Evolutionary conservation across 176 grass and related monocot species (phyloP).

Genomic region (Eragrostis nindensis): DNA sequence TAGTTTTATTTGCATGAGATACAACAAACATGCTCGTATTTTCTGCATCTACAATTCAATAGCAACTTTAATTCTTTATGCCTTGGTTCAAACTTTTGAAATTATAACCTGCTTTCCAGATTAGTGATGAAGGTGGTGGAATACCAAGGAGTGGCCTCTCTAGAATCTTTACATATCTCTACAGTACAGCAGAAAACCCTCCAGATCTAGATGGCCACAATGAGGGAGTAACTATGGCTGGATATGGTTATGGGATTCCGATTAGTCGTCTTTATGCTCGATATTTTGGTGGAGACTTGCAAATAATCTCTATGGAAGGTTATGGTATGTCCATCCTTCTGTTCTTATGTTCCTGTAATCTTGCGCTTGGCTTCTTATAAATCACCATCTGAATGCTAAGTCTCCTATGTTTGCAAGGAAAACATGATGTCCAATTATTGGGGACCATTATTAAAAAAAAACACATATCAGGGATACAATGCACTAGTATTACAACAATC

Average conservation of each 20-base stretch:
- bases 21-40: not conserved
- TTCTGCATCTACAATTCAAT: not conserved
- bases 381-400: not conserved
- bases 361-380: constrained; percentile 9
- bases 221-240: constrained; percentile 88
- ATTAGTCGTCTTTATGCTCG: constrained; percentile 94
- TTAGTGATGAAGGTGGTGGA: constrained; percentile 97
- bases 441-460: too few relatives aligned
- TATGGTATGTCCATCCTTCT: constrained; percentile 67
- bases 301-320: constrained; percentile 99
- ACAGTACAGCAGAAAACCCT: constrained; percentile 90
- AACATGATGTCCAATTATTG: not conserved
- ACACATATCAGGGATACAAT: not conserved
- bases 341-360: not conserved
- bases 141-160: constrained; percentile 94
- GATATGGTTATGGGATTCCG: constrained; percentile 88
- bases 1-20: not conserved
- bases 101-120: constrained; percentile 48
- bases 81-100: not conserved
- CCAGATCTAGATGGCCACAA: constrained; percentile 61
- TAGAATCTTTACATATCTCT: constrained; percentile 95
- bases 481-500: not conserved
- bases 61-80: not conserved
- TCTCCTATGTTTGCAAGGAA: not conserved
- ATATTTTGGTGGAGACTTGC: constrained; percentile 96